Evolutionary conservation across 2,329 filamentous ascomycete species (phyloP), one percentile per base, ranked within the genome.

Genomic region (Cercospora sp.): DNA sequence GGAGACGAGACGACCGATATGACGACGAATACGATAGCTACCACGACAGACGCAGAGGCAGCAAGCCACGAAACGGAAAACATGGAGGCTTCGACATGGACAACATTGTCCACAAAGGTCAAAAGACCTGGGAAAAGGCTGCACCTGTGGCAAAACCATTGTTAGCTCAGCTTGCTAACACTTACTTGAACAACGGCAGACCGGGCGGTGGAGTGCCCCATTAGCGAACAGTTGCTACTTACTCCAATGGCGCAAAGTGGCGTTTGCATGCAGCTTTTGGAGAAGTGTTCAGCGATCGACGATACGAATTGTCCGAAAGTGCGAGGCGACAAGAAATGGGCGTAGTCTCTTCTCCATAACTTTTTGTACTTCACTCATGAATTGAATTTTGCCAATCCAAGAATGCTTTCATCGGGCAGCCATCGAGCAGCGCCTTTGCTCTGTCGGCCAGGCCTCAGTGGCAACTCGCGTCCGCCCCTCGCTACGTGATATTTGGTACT

Each of bases 141-240:
- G 76, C 71, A 65, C 76, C 76, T 4, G 69, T 77, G 18, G 76
- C 76, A 18, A 77, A 76, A 69, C 76, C 76, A 10, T 61, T 76
- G 61, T 61, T 76, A 40, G 61, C 62, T 13, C 73, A 75, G 40
- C 55, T 77, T 59, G 75, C 75, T 21, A 75, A 74, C 61, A 72
- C 72, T 55, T 77, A 77, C 67, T 62, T 77, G 7, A 71, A 71
- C 49, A 67, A 71, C 49, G 69, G 67, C 40, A 59, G 65, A 66
- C 59, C 18, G 43, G 64, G 64, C 5, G 62, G 62, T n/a, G 64
- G 64, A 43, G 64, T 66, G 64, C 64, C 64, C 28, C 64, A 66
- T 61, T 66, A 66, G 57, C 64, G 43, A 61, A 66, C 40, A 57
- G 60, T 59, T n/a, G 60, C 43, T 63, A 49, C 16, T 28, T 18